Evolutionary conservation across 257 asterid genomes (phyloP), one percentile per base, ranked within the genome.

Genomic region (Salvia rosmarinus): DNA sequence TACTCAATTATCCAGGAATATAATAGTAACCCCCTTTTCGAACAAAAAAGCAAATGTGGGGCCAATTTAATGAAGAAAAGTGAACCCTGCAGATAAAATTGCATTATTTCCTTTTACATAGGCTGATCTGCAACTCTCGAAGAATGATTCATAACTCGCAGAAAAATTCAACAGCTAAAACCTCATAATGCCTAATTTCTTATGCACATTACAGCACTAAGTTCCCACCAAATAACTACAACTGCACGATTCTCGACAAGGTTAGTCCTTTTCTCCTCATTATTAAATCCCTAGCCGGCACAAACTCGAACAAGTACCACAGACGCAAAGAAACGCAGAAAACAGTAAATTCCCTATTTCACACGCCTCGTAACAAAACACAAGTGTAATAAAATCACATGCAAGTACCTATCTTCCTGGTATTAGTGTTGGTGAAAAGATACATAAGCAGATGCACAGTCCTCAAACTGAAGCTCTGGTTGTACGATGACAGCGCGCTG

Each of bases 371-470:
- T 2, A 42, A 68, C 19, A 61, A 42, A 60, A 16, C 4, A 37
- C n/a, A 9, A 21, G 19, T 54, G 52, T 6, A 39, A 25, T 21
- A 56, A 9, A 35, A 32, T 9, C 9, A 40, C 4, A 34, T 0
- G 49, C 32, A 16, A 55, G 11, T 87, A 93, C 97, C 99, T 49
- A 94, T 94, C 84, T 85, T 94, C 0, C 96, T 81, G 50, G 72
- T 60, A 67, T 89, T 94, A 46, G 82, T 76, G 83, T 89, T 94
- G 83, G 99, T 94, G 87, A 91, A 91, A 20, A 46, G 80, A 75
- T 89, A 89, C 98, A 91, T 91, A 9, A 91, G 96, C 28, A 94
- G 91, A 79, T 94, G 98, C 62, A 94, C 98, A 44, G 96, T 94
- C 82, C 99, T 81, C 82, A 94, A 55, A 11, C 96, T 82, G 34